phyloP scores from a whole-genome alignment of 768 basidiomycete species.

The Lactarius pseudohatsudake region DNA sequence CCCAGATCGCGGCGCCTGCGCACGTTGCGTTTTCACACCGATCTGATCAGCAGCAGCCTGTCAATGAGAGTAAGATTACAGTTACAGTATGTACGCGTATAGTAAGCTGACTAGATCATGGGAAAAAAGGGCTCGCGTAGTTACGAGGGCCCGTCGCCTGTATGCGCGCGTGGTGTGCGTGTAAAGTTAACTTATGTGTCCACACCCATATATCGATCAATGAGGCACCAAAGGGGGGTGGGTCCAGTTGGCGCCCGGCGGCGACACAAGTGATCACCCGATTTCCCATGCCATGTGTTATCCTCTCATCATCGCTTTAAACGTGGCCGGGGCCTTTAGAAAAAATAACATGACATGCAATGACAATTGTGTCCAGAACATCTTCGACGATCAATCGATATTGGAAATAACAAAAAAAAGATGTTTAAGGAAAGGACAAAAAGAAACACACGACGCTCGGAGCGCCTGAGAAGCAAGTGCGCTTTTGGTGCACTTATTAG shows the following conservation, averaged over 20 bases:
- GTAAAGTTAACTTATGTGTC: conserved; percentile 1
- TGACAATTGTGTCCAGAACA: conserved; percentile 9
- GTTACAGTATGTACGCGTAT: conserved; percentile 6
- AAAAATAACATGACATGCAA: not conserved
- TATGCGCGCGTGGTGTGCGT: not conserved
- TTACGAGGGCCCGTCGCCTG: not conserved
- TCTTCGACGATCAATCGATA: conserved; percentile 14
- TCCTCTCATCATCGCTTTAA: conserved; percentile 1
- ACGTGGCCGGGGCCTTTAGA: conserved; percentile 9
- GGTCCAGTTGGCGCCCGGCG: not conserved
- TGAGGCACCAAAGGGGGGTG: conserved; percentile 3
- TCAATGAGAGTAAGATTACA: not conserved
- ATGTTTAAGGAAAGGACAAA: not conserved
- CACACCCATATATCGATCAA: not conserved
- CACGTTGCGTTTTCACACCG: conserved; percentile 1
- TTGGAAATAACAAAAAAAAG: conserved; percentile 2
- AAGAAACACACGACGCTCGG: not conserved
- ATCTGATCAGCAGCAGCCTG: not conserved
- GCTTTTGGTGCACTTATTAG: not conserved
- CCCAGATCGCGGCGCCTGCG: conserved; percentile 1
- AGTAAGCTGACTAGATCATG: not conserved
- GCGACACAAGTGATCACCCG: conserved; percentile 3
- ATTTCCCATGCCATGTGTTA: not conserved
- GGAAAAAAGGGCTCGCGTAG: not conserved
- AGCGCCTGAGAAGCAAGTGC: conserved; percentile 7